Base-by-base conservation (phyloP, 208 protist species). In the Endotrypanum monterogeii region DNA sequence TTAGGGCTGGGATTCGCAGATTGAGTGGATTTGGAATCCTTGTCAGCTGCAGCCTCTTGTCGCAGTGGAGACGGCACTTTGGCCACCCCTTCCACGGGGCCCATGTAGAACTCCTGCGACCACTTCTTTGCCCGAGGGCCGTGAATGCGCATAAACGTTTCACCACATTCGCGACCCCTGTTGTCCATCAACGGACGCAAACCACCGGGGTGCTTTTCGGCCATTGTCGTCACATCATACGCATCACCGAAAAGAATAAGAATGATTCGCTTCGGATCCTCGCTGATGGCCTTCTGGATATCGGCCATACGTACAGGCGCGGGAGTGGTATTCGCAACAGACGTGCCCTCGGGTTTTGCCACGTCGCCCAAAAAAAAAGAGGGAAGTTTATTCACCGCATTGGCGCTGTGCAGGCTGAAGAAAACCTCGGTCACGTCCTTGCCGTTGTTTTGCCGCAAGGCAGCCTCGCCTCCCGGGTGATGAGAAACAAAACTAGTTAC, bases 391-490 rank as follows among this genome's bases (percentile, higher is more conserved):
- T 39, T 32, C 48, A 46, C 62, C 1, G 76, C 69, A 23, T 39
- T 52, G 0, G 60, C 62, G 44, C 76, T 62, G 71, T 88, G 83
- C 65, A 88, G 56, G 39, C 44, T 70, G 60, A 74, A 67, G 28
- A 88, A 88, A 41, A 61, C 56, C 1, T 76, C 75, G 20, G 79
- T 88, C 30, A 81, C 69, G 48, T 89, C 76, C 51, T 83, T 83
- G 52, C 85, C 85, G 30, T 80, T 87, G 73, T 84, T 81, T 35
- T 44, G 66, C 41, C 50, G 57, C 58, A 89, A 56, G 56, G 79
- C 83, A 50, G 60, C 54, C 2, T 46, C 74, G 46, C 96, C 94
- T 23, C 94, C 96, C 11, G 94, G 96, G 83, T 98, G 96, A 30
- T 74, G 35, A 52, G 89, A 56, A 14, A 89, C 79, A 69, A 95